Evolutionary conservation across 2,329 filamentous ascomycete species (phyloP).

Genomic region (Aspergillus neotritici): DNA sequence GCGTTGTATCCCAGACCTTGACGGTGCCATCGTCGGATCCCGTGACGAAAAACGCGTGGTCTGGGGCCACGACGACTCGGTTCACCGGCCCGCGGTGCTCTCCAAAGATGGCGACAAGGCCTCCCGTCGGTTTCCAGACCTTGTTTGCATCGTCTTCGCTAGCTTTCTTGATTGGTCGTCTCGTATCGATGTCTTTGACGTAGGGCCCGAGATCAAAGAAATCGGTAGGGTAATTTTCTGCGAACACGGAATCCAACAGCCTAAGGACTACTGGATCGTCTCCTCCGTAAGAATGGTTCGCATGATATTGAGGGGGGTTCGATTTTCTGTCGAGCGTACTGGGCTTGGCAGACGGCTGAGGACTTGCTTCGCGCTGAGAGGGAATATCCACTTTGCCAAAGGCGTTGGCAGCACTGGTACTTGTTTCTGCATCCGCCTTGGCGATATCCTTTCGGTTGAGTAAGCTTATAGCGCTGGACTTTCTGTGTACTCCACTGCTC

Average conservation of each 20-base stretch:
- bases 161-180: conserved; percentile 49
- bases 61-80: conserved; percentile 73
- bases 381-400: conserved; percentile 59
- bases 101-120: conserved; percentile 77
- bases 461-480: conserved; percentile 55
- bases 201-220: conserved; percentile 68
- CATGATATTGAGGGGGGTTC: conserved; percentile 46
- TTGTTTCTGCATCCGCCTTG: conserved; percentile 61
- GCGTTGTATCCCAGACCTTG: conserved; percentile 86
- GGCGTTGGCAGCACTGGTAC: conserved; percentile 58
- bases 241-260: conserved; percentile 77
- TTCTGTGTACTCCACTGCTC: conserved; percentile 30
- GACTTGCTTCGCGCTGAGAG: conserved; percentile 32
- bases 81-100: conserved; percentile 82
- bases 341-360: conserved; percentile 33
- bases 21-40: conserved; percentile 86
- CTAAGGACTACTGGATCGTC: conserved; percentile 60
- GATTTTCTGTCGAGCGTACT: conserved; percentile 30
- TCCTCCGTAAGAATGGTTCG: conserved; percentile 78
- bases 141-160: conserved; percentile 51
- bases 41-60: conserved; percentile 92
- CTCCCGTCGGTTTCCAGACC: conserved; percentile 77
- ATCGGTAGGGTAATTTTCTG: conserved; percentile 57
- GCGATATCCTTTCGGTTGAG: conserved; percentile 52
- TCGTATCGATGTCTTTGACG: conserved; percentile 60